These are phyloP conservation scores for Daldinia caldariorum DNA, from an alignment of 495 filamentous ascomycete species.

Conservation along the genomic window DNA sequence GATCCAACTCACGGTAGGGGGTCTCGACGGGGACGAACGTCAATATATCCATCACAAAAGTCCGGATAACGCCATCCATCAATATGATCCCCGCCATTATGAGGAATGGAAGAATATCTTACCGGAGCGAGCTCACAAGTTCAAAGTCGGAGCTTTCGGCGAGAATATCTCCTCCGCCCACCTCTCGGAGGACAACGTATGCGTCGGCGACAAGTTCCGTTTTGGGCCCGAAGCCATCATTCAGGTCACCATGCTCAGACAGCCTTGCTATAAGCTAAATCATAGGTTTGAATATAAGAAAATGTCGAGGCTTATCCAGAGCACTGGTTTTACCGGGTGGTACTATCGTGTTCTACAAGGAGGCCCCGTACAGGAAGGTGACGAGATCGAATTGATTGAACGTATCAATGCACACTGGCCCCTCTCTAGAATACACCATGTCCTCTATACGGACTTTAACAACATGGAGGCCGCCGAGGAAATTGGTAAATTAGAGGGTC, in stretches of 20 bases:
- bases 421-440: constrained; percentile 52
- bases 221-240: constrained; percentile 46
- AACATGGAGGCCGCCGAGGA: constrained; percentile 51
- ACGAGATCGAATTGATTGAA: constrained; percentile 50
- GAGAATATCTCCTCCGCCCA: constrained; percentile 54
- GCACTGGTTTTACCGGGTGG: constrained; percentile 56
- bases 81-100: constrained; percentile 57
- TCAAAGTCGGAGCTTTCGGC: constrained; percentile 57
- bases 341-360: constrained; percentile 55
- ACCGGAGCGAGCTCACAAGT: constrained; percentile 47
- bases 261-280: constrained; percentile 55
- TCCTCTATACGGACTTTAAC: constrained; percentile 51
- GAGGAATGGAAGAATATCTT: constrained; percentile 50
- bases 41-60: constrained; percentile 53
- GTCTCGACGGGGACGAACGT: constrained; percentile 55
- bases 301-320: constrained; percentile 54
- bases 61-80: constrained; percentile 59
- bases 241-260: constrained; percentile 51
- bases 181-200: constrained; percentile 56
- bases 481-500: constrained; percentile 47
- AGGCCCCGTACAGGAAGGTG: constrained; percentile 52
- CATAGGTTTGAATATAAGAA: constrained; percentile 53
- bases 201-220: constrained; percentile 57
- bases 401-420: constrained; percentile 56
- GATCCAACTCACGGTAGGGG: constrained; percentile 46